Base-by-base conservation (phyloP, 73 alveolate genomes). In the Stentor roeselii region DNA sequence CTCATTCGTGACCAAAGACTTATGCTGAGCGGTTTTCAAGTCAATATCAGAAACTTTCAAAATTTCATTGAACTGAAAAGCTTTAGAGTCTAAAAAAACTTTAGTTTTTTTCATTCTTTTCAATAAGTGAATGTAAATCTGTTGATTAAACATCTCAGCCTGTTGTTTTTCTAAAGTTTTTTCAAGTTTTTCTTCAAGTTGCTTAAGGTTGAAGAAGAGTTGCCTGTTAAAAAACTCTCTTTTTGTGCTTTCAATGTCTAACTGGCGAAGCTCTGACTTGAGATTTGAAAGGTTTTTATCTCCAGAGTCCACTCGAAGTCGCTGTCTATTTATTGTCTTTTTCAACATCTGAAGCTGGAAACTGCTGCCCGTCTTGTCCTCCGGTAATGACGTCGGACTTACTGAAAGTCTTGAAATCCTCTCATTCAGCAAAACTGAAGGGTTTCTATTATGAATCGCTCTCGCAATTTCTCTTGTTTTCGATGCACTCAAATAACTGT, bases 51-150 rank as follows among this genome's bases (percentile, higher is more conserved):
- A 21, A n/a, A 27, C 34, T 21, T 67, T 34, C 34, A 67, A 67
- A 32, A 36, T 67, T 0, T 21, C 34, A 1, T n/a, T 32, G 21
- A 21, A 40, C 42, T 67, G 27, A 21, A 67, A 67, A 67, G n/a
- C n/a, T n/a, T 67, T n/a, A 21, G 34, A 27, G 1, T 67, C 80
- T 67, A 67, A 67, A 34, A 21, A 67, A 21, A 67, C 41, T 32
- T 67, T 67, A 21, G 80, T 67, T 21, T 67, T 32, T 32, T 32
- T 67, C 80, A 67, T 67, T 40, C 80, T 67, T 21, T 67, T 32
- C n/a, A 67, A 40, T 67, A 67, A 34, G 37, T 67, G 80, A n/a
- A 67, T 14, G 37, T 67, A 67, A 67, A 67, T 67, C 14, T 67
- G 42, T 67, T 32, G n/a, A 32, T 67, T 67, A 2, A 27, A 21